Percentiles rank a stretch among this genome's conserved stretches.
These are phyloP conservation scores for Candida palmyrensis DNA, from an alignment of 805 yeast species.

Conservation along the genomic window DNA sequence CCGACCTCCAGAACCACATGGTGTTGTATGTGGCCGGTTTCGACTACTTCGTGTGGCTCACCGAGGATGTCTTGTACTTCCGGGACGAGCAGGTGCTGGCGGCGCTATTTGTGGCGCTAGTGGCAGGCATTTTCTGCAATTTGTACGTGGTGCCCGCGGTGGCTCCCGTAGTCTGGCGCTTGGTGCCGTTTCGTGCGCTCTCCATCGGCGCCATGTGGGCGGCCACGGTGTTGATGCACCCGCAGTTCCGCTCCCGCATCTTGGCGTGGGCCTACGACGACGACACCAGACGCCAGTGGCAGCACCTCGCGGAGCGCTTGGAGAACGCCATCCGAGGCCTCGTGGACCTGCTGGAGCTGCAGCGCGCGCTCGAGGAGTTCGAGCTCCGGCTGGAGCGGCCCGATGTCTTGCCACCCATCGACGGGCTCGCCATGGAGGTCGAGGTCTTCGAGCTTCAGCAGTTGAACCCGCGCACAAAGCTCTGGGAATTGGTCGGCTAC, in stretches of 20 bases:
- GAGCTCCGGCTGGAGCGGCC: slow-evolving; percentile 24
- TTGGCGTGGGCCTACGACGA: slow-evolving; percentile 52
- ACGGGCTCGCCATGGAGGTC: slow-evolving; percentile 40
- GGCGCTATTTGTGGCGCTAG: slow-evolving; percentile 36
- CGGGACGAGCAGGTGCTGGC: slow-evolving; percentile 57
- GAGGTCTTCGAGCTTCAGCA: slow-evolving; percentile 68
- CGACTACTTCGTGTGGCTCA: slow-evolving; percentile 48
- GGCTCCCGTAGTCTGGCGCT: slow-evolving; percentile 22
- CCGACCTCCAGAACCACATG: slow-evolving; percentile 83
- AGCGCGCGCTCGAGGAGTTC: slow-evolving; percentile 7
- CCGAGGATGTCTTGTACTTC: slow-evolving; percentile 58
- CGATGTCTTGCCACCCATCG: too few species aligned
- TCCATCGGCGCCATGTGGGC: slow-evolving; percentile 48
- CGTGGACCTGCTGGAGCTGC: slow-evolving; percentile 22
- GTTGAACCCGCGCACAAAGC: slow-evolving; percentile 41
- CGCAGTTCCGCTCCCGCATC: slow-evolving; percentile 42
- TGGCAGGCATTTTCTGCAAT: slow-evolving; percentile 11
- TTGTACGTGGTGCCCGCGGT: slow-evolving; percentile 23
- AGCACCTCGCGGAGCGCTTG: slow-evolving; percentile 43
- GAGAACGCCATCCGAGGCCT: slow-evolving; percentile 28
- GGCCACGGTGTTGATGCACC: slow-evolving; percentile 41
- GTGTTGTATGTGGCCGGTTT: slow-evolving; percentile 54
- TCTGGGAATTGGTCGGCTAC: slow-evolving; percentile 64
- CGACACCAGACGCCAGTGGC: slow-evolving; percentile 51
- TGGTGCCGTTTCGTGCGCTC: slow-evolving; percentile 24